A percentile compares a stretch with the other conserved stretches of the same genome.
These are phyloP conservation scores for Allantophomopsis cytisporea DNA, from an alignment of 2,329 filamentous ascomycete genomes.

Conservation along the genomic window DNA sequence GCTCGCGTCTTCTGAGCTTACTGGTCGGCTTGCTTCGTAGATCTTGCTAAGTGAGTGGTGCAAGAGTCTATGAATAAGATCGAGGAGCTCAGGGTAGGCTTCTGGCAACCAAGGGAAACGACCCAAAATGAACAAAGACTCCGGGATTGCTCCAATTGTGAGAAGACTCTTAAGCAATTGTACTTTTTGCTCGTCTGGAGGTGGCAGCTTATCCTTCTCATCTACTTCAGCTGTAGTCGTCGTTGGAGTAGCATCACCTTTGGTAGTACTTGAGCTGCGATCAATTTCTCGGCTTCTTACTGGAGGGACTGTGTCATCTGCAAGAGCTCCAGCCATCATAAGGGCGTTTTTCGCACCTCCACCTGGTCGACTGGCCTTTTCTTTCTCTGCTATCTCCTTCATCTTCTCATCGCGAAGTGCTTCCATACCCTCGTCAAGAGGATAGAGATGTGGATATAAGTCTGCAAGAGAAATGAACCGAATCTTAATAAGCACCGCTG, in stretches of 20 bases:
- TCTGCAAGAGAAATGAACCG: slow-evolving; percentile 90
- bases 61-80: slow-evolving; percentile 73
- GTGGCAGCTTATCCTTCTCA: slow-evolving; percentile 41
- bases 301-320: slow-evolving; percentile 59
- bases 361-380: slow-evolving; percentile 56
- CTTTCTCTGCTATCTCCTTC: slow-evolving; percentile 67
- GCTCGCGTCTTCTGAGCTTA: slow-evolving; percentile 24
- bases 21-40: slow-evolving; percentile 28
- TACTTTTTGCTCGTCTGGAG: slow-evolving; percentile 80
- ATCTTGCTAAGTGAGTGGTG: slow-evolving; percentile 73
- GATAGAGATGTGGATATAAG: slow-evolving; percentile 84
- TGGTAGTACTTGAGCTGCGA: slow-evolving; percentile 34
- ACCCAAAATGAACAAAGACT: slow-evolving; percentile 83
- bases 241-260: slow-evolving; percentile 29
- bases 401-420: slow-evolving; percentile 53
- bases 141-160: slow-evolving; percentile 82
- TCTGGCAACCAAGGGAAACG: slow-evolving; percentile 89
- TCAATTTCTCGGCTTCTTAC: slow-evolving; percentile 26
- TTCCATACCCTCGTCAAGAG: slow-evolving; percentile 73
- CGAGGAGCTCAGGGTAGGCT: slow-evolving; percentile 66
- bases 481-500: slow-evolving; percentile 87
- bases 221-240: slow-evolving; percentile 29
- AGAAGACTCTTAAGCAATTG: slow-evolving; percentile 73
- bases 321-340: slow-evolving; percentile 71
- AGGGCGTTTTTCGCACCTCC: slow-evolving; percentile 67